phyloP scores from a whole-genome alignment of 2,329 filamentous ascomycete species.

The Diaporthe sp. region DNA sequence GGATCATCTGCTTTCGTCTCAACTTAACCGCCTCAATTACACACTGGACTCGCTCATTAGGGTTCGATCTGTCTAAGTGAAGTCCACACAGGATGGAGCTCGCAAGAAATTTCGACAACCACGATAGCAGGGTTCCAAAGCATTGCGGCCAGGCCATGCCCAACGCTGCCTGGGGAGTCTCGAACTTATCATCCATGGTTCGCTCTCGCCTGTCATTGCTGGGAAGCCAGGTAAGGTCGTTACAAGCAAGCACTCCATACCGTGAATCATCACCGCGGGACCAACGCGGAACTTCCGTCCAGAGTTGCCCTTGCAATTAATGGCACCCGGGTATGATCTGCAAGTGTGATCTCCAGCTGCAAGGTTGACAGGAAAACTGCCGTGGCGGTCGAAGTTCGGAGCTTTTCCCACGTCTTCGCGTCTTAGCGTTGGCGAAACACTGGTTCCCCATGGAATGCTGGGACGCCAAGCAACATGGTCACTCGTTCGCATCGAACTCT shows the following conservation, averaged over 20 bases:
- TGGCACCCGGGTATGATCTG: slow-evolving; percentile 10
- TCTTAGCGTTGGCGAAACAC: slow-evolving; percentile 12
- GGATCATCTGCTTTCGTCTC: not conserved
- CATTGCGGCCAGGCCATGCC: not conserved
- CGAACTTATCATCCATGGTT: not conserved
- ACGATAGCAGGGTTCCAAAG: not conserved
- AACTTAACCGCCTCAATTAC: not conserved
- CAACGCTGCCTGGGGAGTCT: not conserved
- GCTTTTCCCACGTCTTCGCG: not conserved
- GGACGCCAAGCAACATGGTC: slow-evolving; percentile 7
- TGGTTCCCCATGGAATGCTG: not conserved
- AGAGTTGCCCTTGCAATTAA: not conserved
- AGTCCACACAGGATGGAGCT: not conserved
- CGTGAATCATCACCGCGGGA: not conserved
- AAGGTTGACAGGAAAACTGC: slow-evolving; percentile 8
- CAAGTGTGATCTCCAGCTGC: slow-evolving; percentile 1
- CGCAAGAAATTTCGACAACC: not conserved
- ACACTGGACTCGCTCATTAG: not conserved
- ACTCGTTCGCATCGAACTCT: slow-evolving; percentile 10
- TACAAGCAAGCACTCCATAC: not conserved
- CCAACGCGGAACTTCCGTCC: not conserved
- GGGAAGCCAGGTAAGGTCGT: not conserved
- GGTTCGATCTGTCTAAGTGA: not conserved
- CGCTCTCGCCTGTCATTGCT: not conserved
- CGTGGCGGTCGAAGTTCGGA: not conserved